phyloP scores from a whole-genome alignment of 345 rosid species.

The Mercurialis annua region DNA sequence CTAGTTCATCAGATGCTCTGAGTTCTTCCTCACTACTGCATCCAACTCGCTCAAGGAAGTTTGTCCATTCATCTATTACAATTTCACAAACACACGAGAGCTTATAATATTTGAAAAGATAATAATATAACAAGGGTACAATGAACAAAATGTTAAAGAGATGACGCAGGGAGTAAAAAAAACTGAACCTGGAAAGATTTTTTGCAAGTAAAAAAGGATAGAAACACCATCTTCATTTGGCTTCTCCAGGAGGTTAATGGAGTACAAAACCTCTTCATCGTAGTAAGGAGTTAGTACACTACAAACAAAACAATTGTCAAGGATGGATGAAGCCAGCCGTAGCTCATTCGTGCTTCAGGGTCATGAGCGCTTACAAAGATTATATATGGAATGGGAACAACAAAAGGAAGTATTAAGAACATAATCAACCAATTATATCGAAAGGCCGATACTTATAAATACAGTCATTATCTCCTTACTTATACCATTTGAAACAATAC shows the following conservation, averaged over 20 bases:
- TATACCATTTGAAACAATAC: too few species aligned
- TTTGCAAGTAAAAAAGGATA: slow-evolving; percentile 86
- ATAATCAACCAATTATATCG: too few species aligned
- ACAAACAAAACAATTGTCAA: slow-evolving; percentile 16
- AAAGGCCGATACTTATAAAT: too few species aligned
- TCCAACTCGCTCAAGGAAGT: slow-evolving; percentile 78
- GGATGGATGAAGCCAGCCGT: background rate
- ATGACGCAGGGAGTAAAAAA: background rate
- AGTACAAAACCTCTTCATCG: slow-evolving; percentile 87
- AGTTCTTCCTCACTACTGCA: slow-evolving; percentile 66
- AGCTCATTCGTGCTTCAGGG: background rate
- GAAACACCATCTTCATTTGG: slow-evolving; percentile 98
- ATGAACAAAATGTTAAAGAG: background rate
- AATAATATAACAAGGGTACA: background rate
- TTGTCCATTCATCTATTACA: slow-evolving; percentile 83
- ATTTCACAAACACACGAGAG: background rate
- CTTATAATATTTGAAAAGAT: background rate
- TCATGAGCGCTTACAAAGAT: background rate
- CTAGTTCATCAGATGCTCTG: slow-evolving; percentile 51
- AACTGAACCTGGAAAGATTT: slow-evolving; percentile 85
- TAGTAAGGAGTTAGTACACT: slow-evolving; percentile 95
- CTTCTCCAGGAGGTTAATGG: slow-evolving; percentile 58
- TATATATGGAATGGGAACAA: too few species aligned
- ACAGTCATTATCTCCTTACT: too few species aligned
- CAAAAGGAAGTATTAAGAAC: too few species aligned